Evolutionary conservation across 1,284 basidiomycete species (phyloP).

Genomic region (Erythrobasidium hasegawianum): DNA sequence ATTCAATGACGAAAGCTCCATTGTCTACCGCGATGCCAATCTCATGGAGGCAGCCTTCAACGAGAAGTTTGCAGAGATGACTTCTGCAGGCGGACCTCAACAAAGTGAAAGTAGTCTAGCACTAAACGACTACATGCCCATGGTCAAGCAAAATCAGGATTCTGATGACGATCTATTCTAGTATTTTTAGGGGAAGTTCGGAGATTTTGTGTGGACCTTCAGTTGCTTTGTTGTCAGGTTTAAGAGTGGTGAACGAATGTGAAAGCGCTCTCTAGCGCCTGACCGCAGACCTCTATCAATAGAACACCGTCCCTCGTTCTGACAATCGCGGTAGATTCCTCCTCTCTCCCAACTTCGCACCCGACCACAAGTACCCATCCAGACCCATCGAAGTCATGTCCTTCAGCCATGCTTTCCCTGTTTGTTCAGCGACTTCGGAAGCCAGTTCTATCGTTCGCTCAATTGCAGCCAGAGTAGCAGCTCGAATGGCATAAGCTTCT

Average conservation of each 20-base stretch:
- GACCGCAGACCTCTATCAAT: too few species aligned
- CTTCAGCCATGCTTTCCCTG: slow-evolving; percentile 43
- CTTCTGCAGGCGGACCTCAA: neutral
- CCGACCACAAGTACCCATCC: slow-evolving; percentile 32
- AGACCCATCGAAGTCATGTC: slow-evolving; percentile 30
- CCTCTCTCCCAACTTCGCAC: slow-evolving; percentile 23
- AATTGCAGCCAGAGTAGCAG: slow-evolving; percentile 71
- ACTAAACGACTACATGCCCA: too few species aligned
- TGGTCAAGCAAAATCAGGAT: too few species aligned
- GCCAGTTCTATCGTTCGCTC: slow-evolving; percentile 62
- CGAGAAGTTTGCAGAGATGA: slow-evolving; percentile 19
- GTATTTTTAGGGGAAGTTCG: too few species aligned
- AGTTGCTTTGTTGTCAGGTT: too few species aligned
- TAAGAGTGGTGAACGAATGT: too few species aligned
- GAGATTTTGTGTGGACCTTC: too few species aligned
- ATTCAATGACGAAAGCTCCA: slow-evolving; percentile 61
- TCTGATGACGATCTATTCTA: too few species aligned
- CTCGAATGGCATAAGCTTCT: slow-evolving; percentile 68
- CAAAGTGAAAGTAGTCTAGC: too few species aligned
- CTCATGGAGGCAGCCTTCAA: slow-evolving; percentile 80
- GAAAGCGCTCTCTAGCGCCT: too few species aligned
- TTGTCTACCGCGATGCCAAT: slow-evolving; percentile 89
- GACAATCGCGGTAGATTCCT: slow-evolving; percentile 29
- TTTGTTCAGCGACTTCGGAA: slow-evolving; percentile 48
- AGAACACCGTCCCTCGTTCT: slow-evolving; percentile 28